Percentiles rank a stretch among this genome's conserved stretches.
Conservation (phyloP, 768 basidiomycete species). For the Chiua virens region DNA sequence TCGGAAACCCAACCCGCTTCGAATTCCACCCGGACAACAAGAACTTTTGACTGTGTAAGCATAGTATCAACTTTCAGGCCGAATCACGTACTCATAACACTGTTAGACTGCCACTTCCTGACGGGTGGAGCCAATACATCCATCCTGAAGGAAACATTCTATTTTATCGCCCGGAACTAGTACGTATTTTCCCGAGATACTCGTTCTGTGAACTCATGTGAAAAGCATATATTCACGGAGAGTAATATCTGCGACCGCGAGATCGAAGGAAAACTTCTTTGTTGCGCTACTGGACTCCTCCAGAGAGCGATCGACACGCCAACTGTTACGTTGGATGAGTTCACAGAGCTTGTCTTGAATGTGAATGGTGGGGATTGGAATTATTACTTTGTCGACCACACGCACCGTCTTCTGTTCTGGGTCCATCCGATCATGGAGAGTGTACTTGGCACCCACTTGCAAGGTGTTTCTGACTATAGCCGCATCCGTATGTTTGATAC, state of each 20-base stretch:
- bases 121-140: conserved; percentile 5
- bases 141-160: background rate
- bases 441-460: too few species aligned
- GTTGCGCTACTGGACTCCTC: too few species aligned
- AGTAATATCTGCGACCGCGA: background rate
- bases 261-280: too few species aligned
- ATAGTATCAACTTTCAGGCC: background rate
- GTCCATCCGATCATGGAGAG: too few species aligned
- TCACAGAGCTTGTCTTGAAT: too few species aligned
- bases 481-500: background rate
- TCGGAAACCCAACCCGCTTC: background rate
- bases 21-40: conserved; percentile 9
- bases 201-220: too few species aligned
- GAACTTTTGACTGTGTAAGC: conserved; percentile 6
- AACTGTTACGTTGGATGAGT: too few species aligned
- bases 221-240: conserved; percentile 6
- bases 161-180: background rate
- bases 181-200: too few species aligned
- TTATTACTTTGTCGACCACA: too few species aligned
- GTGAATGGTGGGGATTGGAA: too few species aligned
- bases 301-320: too few species aligned
- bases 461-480: background rate
- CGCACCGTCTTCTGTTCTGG: too few species aligned
- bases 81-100: background rate
- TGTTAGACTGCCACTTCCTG: background rate